Evolutionary conservation across 352 stramenopile species (phyloP).

Genomic region (Phytophthora colocasiae): DNA sequence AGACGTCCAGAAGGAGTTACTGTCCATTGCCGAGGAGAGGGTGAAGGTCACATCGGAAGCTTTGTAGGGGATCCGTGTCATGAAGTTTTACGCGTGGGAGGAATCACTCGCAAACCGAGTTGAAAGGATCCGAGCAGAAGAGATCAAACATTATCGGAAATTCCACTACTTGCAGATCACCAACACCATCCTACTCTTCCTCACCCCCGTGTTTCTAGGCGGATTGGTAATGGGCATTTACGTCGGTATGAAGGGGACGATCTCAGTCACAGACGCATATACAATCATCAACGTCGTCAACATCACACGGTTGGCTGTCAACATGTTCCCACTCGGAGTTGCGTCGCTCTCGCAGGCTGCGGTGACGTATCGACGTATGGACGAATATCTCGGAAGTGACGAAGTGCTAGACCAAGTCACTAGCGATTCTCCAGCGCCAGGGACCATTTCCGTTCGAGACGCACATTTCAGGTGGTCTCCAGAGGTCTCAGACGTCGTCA

Average conservation of each 20-base stretch:
- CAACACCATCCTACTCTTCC: conserved; percentile 54
- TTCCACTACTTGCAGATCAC: conserved; percentile 70
- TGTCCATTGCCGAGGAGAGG: conserved; percentile 63
- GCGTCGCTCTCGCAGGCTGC: conserved; percentile 35
- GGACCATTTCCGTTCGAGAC: conserved; percentile 26
- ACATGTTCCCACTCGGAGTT: conserved; percentile 37
- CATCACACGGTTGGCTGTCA: conserved; percentile 39
- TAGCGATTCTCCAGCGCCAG: neutral
- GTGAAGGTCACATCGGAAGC: conserved; percentile 95
- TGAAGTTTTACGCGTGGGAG: conserved; percentile 93
- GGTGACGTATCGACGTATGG: conserved; percentile 35
- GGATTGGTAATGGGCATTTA: conserved; percentile 50
- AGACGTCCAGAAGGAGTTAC: conserved; percentile 22
- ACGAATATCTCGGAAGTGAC: conserved; percentile 34
- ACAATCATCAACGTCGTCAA: conserved; percentile 51
- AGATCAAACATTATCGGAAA: conserved; percentile 54
- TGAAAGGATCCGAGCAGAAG: conserved; percentile 44
- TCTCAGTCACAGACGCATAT: conserved; percentile 58
- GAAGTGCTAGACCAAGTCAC: conserved; percentile 12
- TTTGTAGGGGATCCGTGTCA: conserved; percentile 86
- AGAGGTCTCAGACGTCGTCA: conserved; percentile 26
- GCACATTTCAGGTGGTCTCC: conserved; percentile 36
- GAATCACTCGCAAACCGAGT: conserved; percentile 53
- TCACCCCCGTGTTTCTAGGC: conserved; percentile 48
- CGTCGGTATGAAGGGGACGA: conserved; percentile 37